Evolutionary conservation across 495 filamentous ascomycete species (phyloP), one percentile per base, ranked within the genome.

Genomic region (Geopyxis carbonaria): DNA sequence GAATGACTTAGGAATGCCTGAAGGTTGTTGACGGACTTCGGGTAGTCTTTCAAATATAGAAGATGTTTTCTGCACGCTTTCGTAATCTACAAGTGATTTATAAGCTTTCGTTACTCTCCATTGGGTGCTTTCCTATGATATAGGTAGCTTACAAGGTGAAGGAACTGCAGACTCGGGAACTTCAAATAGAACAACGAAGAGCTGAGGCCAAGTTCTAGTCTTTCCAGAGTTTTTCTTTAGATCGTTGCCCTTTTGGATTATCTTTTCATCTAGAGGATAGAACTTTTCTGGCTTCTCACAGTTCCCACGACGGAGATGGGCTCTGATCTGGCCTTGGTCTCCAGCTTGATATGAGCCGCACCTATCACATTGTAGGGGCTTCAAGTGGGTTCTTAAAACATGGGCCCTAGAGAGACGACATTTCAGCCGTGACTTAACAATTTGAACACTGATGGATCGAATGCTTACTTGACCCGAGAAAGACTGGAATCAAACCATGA

Each of bases 121-220:
- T n/a, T n/a, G n/a, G n/a, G n/a, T n/a, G n/a, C n/a, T n/a, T n/a
- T n/a, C n/a, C n/a, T n/a, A n/a, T n/a, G n/a, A n/a, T n/a, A n/a
- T n/a, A n/a, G n/a, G n/a, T n/a, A n/a, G n/a, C 42, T 41, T 45
- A 48, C 45, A 39, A 18, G 37, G 43, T n/a, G 43, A 35, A 28
- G 43, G 46, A 36, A 49, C 38, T 22, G 35, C 31, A 22, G 29
- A 22, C 30, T 40, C 31, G 35, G 37, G 32, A 38, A 36, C 42
- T 35, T 34, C 30, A 28, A 47, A 47, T 22, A 25, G 22, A 10
- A 47, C 34, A 27, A 38, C 23, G 35, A 39, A 47, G 15, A 47
- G 36, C 13, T 16, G 35, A 41, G 44, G 22, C 22, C 24, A 45
- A 24, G 38, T 40, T 39, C 22, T 40, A 28, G 22, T 23, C 9